phyloP scores from a whole-genome alignment of 768 basidiomycete genomes.

The Pleurotus salmoneostramineus region DNA sequence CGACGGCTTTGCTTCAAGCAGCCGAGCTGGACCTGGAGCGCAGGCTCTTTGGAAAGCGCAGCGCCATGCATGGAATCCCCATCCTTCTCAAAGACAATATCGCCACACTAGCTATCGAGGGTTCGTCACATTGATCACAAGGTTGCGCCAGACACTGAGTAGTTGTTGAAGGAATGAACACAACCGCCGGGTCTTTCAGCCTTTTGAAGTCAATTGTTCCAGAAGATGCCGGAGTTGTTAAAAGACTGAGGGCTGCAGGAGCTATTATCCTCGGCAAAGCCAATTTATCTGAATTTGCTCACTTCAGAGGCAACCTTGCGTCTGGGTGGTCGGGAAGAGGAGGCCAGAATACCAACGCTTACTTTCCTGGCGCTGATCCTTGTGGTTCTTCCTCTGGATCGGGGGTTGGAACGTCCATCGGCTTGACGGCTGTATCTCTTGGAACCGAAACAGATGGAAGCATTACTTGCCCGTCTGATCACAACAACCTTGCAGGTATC shows the following conservation, averaged over 20 bases:
- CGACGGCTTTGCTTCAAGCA: conserved; percentile 48
- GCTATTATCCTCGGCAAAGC: conserved; percentile 30
- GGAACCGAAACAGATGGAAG: conserved; percentile 53
- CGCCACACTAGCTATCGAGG: conserved; percentile 40
- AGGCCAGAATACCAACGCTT: conserved; percentile 49
- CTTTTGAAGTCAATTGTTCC: conserved; percentile 39
- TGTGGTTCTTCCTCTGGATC: conserved; percentile 60
- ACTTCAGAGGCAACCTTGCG: conserved; percentile 42
- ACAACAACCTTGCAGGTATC: conserved; percentile 55
- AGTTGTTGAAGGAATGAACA: conserved; percentile 4
- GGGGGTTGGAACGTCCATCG: conserved; percentile 50
- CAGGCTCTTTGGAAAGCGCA: conserved; percentile 34
- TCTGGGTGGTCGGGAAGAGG: conserved; percentile 57
- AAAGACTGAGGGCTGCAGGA: conserved; percentile 21
- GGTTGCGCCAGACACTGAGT: neutral
- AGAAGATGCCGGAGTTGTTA: conserved; percentile 42
- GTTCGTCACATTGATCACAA: conserved; percentile 12
- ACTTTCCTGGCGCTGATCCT: conserved; percentile 47
- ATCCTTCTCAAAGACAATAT: conserved; percentile 51
- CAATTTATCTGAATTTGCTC: conserved; percentile 52
- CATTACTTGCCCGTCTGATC: conserved; percentile 46
- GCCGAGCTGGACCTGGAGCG: conserved; percentile 45
- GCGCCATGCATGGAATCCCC: conserved; percentile 52
- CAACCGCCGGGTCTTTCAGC: conserved; percentile 31
- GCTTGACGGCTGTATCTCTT: conserved; percentile 41